Conservation (phyloP, 306 rosid genomes). For the Lablab purpureus region DNA sequence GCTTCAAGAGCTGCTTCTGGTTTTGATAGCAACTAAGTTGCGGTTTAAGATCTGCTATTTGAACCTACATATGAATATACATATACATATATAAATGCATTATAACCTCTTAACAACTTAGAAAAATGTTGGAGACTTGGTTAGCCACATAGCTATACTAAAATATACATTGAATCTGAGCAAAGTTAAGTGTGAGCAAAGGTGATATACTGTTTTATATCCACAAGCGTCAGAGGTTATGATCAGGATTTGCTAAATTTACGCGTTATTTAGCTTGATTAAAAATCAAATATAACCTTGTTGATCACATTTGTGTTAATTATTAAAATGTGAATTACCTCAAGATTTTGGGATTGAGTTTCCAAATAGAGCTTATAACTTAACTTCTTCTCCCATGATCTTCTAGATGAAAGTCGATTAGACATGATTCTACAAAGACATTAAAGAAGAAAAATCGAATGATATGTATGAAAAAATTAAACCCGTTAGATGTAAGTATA, state of each 20-base stretch:
- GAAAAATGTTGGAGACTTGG: too few species aligned
- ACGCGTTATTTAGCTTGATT: background rate
- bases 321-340: conserved; percentile 22
- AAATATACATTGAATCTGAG: background rate
- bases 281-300: background rate
- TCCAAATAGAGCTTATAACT: background rate
- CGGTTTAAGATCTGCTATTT: too few species aligned
- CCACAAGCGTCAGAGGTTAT: too few species aligned
- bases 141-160: background rate
- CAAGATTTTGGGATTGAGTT: background rate
- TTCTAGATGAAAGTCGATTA: conserved; percentile 27
- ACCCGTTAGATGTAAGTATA: background rate
- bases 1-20: too few species aligned
- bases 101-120: too few species aligned
- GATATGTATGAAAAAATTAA: background rate
- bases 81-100: too few species aligned
- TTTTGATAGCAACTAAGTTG: too few species aligned
- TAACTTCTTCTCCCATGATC: background rate
- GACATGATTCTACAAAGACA: background rate
- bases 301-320: too few species aligned
- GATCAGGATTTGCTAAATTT: too few species aligned
- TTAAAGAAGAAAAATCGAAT: background rate
- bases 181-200: too few species aligned
- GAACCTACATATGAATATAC: too few species aligned
- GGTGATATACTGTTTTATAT: too few species aligned